Conservation (phyloP, 1,284 basidiomycete species). For the Fomitopsis schrenkii region DNA sequence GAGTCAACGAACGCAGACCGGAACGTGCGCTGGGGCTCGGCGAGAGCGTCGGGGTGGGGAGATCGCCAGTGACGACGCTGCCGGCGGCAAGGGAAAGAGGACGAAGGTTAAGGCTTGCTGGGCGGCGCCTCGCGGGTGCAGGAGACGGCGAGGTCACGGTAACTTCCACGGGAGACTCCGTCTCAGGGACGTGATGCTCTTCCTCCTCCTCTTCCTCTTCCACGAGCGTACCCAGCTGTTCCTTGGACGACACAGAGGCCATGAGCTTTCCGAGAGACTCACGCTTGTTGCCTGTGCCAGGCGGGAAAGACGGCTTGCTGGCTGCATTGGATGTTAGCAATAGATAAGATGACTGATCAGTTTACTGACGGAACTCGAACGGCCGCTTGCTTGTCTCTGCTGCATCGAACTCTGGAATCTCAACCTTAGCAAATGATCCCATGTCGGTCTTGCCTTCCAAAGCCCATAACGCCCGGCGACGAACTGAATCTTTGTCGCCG, state of each 20-base stretch:
- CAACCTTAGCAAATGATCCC: slow-evolving; percentile 60
- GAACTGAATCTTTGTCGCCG: slow-evolving; percentile 72
- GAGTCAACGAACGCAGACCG: slow-evolving; percentile 46
- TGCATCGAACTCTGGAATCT: slow-evolving; percentile 71
- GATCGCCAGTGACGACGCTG: slow-evolving; percentile 34
- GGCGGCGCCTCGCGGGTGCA: slow-evolving; percentile 46
- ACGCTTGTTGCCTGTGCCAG: slow-evolving; percentile 55
- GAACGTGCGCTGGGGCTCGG: slow-evolving; percentile 37
- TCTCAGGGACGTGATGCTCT: slow-evolving; percentile 19
- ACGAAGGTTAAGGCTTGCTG: slow-evolving; percentile 59
- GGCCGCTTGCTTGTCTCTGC: slow-evolving; percentile 49
- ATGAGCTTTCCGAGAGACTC: slow-evolving; percentile 73
- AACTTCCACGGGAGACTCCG: slow-evolving; percentile 12
- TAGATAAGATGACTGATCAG: slow-evolving; percentile 8
- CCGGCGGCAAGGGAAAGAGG: slow-evolving; percentile 67
- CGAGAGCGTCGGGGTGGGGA: slow-evolving; percentile 53
- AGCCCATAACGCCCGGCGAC: slow-evolving; percentile 72
- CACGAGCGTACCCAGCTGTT: slow-evolving; percentile 69
- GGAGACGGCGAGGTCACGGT: slow-evolving; percentile 30
- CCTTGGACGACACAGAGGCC: slow-evolving; percentile 58
- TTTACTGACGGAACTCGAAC: slow-evolving; percentile 60
- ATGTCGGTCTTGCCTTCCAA: slow-evolving; percentile 73
- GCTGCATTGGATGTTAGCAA: slow-evolving; percentile 24
- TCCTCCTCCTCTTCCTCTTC: slow-evolving; percentile 80
- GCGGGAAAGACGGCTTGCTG: slow-evolving; percentile 51